A percentile compares a stretch with the other conserved stretches of the same genome.
phyloP scores from a whole-genome alignment of 2,329 filamentous ascomycete species.

The Bimuria novae-zelandiae region DNA sequence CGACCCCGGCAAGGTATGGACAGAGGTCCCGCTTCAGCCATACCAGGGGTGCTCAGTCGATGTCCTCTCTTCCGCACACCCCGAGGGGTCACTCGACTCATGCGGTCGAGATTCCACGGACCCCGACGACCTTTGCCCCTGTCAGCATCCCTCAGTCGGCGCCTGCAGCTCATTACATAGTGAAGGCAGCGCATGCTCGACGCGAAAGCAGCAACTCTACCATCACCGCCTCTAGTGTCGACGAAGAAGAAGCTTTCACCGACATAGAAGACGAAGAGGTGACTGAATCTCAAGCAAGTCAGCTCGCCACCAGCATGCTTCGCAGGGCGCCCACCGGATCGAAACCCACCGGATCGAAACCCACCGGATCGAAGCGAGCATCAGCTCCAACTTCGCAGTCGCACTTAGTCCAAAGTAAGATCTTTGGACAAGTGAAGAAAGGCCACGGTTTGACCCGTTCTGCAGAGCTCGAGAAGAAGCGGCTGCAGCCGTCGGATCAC shows the following conservation, averaged over 20 bases:
- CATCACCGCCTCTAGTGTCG: constrained; percentile 48
- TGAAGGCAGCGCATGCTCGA: constrained; percentile 43
- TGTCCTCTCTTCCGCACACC: constrained; percentile 83
- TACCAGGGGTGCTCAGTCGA: constrained; percentile 75
- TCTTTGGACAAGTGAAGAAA: constrained; percentile 67
- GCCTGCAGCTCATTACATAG: constrained; percentile 46
- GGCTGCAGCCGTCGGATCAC: constrained; percentile 32
- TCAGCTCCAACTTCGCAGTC: constrained; percentile 42
- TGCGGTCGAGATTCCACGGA: constrained; percentile 61
- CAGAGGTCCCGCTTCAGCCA: constrained; percentile 64
- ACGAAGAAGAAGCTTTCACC: constrained; percentile 56
- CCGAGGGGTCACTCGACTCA: constrained; percentile 63
- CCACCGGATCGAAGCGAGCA: constrained; percentile 44
- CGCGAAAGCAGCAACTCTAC: constrained; percentile 72
- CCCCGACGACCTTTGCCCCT: constrained; percentile 41
- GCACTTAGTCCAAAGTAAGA: constrained; percentile 60
- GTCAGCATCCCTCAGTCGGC: constrained; percentile 43
- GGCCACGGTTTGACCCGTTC: constrained; percentile 43
- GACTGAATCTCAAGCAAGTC: constrained; percentile 75
- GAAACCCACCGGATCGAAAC: no score
- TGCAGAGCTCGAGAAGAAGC: constrained; percentile 39
- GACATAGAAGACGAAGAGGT: constrained; percentile 70
- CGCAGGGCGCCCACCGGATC: constrained; percentile 58
- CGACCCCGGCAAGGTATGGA: constrained; percentile 65
- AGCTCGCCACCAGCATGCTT: constrained; percentile 75